phyloP scores from a whole-genome alignment of 2,329 filamentous ascomycete species.

The Colletotrichum sp. region DNA sequence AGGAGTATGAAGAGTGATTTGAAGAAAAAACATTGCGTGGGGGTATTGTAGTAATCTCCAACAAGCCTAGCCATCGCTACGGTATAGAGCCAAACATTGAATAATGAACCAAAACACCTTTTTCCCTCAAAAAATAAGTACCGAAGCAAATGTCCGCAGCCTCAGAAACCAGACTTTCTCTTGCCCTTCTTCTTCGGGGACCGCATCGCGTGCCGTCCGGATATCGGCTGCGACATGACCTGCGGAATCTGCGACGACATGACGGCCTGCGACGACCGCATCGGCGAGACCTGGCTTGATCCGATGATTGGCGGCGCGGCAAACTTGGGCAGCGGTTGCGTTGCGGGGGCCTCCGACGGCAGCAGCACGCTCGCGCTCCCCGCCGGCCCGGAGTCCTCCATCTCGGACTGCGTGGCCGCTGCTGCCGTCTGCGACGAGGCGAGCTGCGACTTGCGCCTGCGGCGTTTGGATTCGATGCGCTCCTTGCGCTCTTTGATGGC shows the following conservation, averaged over 20 bases:
- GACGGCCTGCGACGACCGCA: conserved; percentile 3
- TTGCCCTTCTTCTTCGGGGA: conserved; percentile 38
- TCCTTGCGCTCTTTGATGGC: conserved; percentile 36
- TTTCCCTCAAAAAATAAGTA: neutral
- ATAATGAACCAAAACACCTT: neutral
- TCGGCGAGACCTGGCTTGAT: conserved; percentile 6
- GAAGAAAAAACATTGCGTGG: neutral
- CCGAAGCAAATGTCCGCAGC: neutral
- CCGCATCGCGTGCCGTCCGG: conserved; percentile 52
- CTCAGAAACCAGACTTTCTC: conserved; percentile 15
- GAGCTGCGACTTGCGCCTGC: conserved; percentile 13
- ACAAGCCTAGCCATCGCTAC: neutral
- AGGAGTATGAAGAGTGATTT: neutral
- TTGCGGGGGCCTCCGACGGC: neutral
- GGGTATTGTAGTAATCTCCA: neutral
- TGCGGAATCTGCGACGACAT: conserved; percentile 26
- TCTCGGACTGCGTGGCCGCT: conserved; percentile 12
- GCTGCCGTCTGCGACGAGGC: conserved; percentile 1
- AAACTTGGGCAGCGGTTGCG: conserved; percentile 9
- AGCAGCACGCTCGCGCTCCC: neutral
- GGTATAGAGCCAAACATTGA: neutral
- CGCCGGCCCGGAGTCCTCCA: neutral
- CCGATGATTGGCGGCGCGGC: conserved; percentile 1
- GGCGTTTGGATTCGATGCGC: conserved; percentile 29
- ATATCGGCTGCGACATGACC: conserved; percentile 50